Base-by-base conservation (phyloP, 306 rosid species). In the Glycine latifolia region DNA sequence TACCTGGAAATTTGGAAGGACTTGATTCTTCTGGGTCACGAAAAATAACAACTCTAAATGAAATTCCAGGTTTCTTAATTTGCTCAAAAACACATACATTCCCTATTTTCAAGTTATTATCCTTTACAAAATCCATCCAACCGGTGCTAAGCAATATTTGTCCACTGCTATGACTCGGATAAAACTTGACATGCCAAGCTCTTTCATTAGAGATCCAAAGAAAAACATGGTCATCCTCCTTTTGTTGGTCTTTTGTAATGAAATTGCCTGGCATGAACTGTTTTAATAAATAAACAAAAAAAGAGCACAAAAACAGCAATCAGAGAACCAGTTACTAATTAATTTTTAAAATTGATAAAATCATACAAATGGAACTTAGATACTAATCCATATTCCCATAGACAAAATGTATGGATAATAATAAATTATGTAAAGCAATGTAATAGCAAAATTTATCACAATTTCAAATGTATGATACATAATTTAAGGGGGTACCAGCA, bases 61-160 rank as follows among this genome's bases (percentile, higher is more conserved):
- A 69, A 79, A 14, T 10, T 58, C 68, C 49, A 2, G 1, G 3
- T 14, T 44, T 44, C 10, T 54, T 7, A 7, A 11, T 20, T 58
- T 56, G 7, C 83, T 79, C 77, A 58, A 79, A 79, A 69, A 58
- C 41, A 31, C 70, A 70, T 3, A 46, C 83, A 70, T 79, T 55
- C 3, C 41, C 52, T 0, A 26, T 2, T 58, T 46, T 47, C 71
- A 79, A 33, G 56, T 58, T n/a, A 47, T 79, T 70, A 55, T 56
- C 83, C 8, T 14, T 3, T 3, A 6, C 83, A 79, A 79, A 79
- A 3, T 9, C 0, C 52, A 10, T n/a, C 83, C 77, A 79, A n/a
- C 83, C 77, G 0, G 10, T 14, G 14, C 5, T 56, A 9, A 79
- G 20, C 0, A 1, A 8, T 14, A n/a, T 13, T 59, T 70, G 83